Evolutionary conservation across 1,284 basidiomycete genomes (phyloP).

Genomic region (Malassezia psittaci): DNA sequence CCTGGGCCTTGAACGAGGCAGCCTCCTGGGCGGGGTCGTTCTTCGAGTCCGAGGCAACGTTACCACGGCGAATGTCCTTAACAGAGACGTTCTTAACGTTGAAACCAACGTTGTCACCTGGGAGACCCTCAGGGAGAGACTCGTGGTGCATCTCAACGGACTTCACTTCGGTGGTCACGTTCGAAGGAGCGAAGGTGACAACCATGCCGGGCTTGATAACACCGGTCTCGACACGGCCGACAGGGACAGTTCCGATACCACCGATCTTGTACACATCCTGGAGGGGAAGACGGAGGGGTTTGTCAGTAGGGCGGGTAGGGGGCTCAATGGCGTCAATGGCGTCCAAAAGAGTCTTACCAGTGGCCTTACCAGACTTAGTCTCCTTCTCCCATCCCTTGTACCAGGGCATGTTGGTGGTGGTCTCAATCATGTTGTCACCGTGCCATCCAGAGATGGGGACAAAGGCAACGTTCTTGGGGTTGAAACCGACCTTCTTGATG

Average conservation of each 20-base stretch:
- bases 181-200: slow-evolving; percentile 88
- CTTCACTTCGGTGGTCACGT: slow-evolving; percentile 99
- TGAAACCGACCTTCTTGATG: slow-evolving; percentile 99
- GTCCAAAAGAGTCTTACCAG: slow-evolving; percentile 98
- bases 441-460: slow-evolving; percentile 99
- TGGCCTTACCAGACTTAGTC: slow-evolving; percentile 78
- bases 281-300: slow-evolving; percentile 98
- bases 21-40: slow-evolving; percentile 99
- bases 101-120: slow-evolving; percentile 99
- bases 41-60: slow-evolving; percentile 98
- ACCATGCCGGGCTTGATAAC: slow-evolving; percentile 98
- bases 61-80: slow-evolving; percentile 99
- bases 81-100: slow-evolving; percentile 91
- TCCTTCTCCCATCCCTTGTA: slow-evolving; percentile 73
- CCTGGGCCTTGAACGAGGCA: slow-evolving; percentile 98
- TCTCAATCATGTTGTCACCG: slow-evolving; percentile 99
- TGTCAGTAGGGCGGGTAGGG: slow-evolving; percentile 90
- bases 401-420: slow-evolving; percentile 76
- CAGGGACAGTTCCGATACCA: slow-evolving; percentile 99
- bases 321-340: slow-evolving; percentile 99
- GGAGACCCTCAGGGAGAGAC: slow-evolving; percentile 84
- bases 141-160: slow-evolving; percentile 99
- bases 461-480: slow-evolving; percentile 96
- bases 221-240: slow-evolving; percentile 99
- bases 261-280: slow-evolving; percentile 99